Evolutionary conservation across 192 early-diverging fungal genomes (phyloP).

Genomic region (Ambispora gerdemannii): DNA sequence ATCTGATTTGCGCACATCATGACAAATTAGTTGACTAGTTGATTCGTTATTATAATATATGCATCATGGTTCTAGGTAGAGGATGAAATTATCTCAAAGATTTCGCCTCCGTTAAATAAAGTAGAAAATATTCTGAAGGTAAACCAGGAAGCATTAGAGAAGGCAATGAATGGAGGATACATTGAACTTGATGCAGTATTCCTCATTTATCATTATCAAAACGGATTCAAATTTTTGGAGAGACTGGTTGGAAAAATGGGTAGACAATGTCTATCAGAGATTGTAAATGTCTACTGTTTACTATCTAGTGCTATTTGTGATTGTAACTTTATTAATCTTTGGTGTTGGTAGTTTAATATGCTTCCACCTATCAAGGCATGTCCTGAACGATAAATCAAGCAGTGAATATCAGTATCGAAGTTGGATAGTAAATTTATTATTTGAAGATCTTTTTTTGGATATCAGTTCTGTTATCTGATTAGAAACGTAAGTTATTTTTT

Average conservation of each 20-base stretch:
- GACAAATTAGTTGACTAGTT: too few relatives aligned
- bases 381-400: conserved; percentile 15
- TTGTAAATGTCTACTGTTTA: conserved; percentile 18
- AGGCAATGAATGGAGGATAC: not conserved
- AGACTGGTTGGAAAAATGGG: conserved; percentile 9
- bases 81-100: conserved; percentile 9
- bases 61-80: not conserved
- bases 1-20: conserved; percentile 2
- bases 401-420: conserved; percentile 11
- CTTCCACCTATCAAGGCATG: conserved; percentile 21
- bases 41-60: not conserved
- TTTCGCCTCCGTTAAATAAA: conserved; percentile 4
- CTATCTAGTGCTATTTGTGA: not conserved
- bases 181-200: conserved; percentile 6
- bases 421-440: conserved; percentile 6
- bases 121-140: conserved; percentile 10
- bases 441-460: conserved; percentile 9
- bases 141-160: not conserved
- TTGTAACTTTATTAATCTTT: conserved; percentile 15
- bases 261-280: conserved; percentile 7
- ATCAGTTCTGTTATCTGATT: conserved; percentile 8
- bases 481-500: conserved; percentile 12
- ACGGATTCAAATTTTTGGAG: conserved; percentile 6
- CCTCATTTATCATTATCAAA: conserved; percentile 14
- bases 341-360: conserved; percentile 15